Conservation (phyloP, 441 rosid genomes). For the Gossypium lobatum region DNA sequence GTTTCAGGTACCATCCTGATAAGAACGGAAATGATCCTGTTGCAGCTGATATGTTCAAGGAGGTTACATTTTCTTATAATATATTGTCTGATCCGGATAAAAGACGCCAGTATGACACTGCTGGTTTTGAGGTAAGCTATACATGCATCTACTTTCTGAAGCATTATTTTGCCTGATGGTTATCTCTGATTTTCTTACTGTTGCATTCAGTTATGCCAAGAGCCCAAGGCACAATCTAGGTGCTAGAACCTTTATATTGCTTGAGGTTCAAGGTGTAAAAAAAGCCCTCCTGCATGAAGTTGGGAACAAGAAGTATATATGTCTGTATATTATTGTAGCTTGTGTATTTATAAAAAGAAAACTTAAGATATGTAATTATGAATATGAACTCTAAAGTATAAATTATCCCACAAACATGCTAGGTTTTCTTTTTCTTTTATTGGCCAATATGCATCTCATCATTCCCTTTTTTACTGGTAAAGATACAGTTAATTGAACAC, state of each 20-base stretch:
- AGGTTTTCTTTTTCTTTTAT: neutral
- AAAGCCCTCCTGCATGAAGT: neutral
- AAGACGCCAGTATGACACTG: conserved; percentile 74
- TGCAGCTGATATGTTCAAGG: conserved; percentile 88
- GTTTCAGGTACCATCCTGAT: conserved; percentile 95
- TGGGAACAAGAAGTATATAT: neutral
- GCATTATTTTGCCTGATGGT: neutral
- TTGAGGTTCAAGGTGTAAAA: neutral
- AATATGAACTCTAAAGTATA: neutral
- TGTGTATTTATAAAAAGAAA: neutral
- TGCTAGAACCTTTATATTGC: neutral
- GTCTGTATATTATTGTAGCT: neutral
- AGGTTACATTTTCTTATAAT: conserved; percentile 84
- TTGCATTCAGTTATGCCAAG: neutral
- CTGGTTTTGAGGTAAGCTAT: conserved; percentile 87
- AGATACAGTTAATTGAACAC: neutral
- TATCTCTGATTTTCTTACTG: neutral
- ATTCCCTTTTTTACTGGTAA: neutral
- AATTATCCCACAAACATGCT: neutral
- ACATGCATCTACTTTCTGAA: neutral
- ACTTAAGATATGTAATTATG: neutral
- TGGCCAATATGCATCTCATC: neutral
- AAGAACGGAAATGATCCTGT: conserved; percentile 86
- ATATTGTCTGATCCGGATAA: conserved; percentile 88
- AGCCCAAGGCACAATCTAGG: neutral